Base-by-base conservation (phyloP, 441 rosid genomes). In the Cnidoscolus chayamansa region DNA sequence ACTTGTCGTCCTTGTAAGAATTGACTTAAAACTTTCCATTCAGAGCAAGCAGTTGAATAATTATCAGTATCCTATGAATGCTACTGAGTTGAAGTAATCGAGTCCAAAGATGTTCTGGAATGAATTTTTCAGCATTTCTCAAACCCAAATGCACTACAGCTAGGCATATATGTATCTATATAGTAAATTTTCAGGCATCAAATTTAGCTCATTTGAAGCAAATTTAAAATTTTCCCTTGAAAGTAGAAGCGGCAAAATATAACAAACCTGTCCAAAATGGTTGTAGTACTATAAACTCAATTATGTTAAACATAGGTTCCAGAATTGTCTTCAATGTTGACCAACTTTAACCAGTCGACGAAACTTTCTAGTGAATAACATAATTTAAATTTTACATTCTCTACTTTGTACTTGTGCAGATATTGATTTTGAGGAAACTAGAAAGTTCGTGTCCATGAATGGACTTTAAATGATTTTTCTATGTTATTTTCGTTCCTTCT, bases 1-100 rank as follows among this genome's bases (percentile, higher is more conserved):
- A 16, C 93, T 93, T 56, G 96, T 87, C 40, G 94, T 93, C 72
- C 96, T 93, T 76, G 97, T 93, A 83, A 85, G 96, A 79, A 61
- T 72, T 61, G 11, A 17, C 55, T 17, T 3, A 7, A 25, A 12
- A 1, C 17, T 54, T 55, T 40, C 32, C 11, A 53, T 53, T n/a
- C 13, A 0, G 70, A 31, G 32, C 40, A 35, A 40, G 4, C 43
- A 0, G 10, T 30, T 15, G 7, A 19, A 70, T 10, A 8, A 1
- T 58, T 17, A 37, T 43, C 15, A 5, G 10, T 10, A 70, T 12
- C n/a, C 58, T 57, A 10, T 48, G 45, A 25, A 12, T 35, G 40
- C 67, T 62, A 32, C 25, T 69, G 31, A 63, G 45, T 65, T 0
- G 59, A 51, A 40, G 50, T 58, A 59, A 47, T 12, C 48, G 62